Evolutionary conservation across 2,329 filamentous ascomycete species (phyloP), one percentile per base, ranked within the genome.

Genomic region (Colletotrichum tabaci): DNA sequence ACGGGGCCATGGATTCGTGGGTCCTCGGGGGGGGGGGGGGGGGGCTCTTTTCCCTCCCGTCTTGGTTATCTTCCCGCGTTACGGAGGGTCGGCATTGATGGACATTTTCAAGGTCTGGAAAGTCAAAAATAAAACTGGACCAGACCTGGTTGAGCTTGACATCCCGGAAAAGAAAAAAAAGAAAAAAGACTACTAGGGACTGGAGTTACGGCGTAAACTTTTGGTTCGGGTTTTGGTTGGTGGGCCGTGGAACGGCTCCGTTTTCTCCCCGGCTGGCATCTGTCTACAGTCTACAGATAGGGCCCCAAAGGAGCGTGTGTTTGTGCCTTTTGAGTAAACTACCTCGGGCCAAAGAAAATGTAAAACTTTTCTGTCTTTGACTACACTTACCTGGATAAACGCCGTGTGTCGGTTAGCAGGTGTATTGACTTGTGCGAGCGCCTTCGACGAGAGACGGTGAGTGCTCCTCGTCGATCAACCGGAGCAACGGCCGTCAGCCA

Each of bases 141-240:
- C 52, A 30, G n/a, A 38, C 18, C 10, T 40, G 18, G 6, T 40
- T 18, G 35, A 56, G 40, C 21, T 42, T n/a, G 35, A 13, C 13
- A 23, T 42, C 8, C 38, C 35, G 35, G 35, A 38, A 38, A 38
- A 38, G 35, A 38, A 38, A 38, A 38, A 35, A 38, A 38, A 8
- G 35, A 38, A 38, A 42, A 57, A 26, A 15, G 2, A 40, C n/a
- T 42, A 3, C 18, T 42, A 42, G 13, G 38, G n/a, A 35, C 55
- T 12, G 55, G 55, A 57, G 55, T 57, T 57, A 8, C 7, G 55
- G 55, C 55, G 55, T 57, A 57, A 40, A 57, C 13, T 42, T 42
- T 30, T 49, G 46, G 16, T 42, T 8, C 49, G 49, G 35, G 44
- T 64, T 40, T 52, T 38, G 35, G 47, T 30, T 40, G 42, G 35